These are phyloP conservation scores for Lentinula raphanica DNA, from an alignment of 768 basidiomycete genomes.

Conservation along the genomic window DNA sequence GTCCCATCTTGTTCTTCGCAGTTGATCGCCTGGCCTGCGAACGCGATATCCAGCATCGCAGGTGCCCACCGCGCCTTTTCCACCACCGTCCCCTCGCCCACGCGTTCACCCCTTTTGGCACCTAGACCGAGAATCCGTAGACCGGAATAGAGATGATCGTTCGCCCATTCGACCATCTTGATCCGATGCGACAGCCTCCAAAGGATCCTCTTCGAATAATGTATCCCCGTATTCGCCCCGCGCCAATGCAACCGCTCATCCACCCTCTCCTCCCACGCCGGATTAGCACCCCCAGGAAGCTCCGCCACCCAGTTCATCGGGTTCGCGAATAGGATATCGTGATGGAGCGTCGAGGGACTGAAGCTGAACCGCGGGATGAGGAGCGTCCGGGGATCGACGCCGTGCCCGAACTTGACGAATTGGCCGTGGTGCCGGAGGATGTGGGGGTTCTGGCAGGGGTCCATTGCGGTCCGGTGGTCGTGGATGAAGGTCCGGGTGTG, in stretches of 20 bases:
- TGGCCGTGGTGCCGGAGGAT: conserved; percentile 46
- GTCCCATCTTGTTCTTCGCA: conserved; percentile 33
- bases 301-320: conserved; percentile 45
- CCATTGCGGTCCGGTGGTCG: conserved; percentile 42
- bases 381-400: conserved; percentile 36
- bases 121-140: neutral
- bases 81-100: conserved; percentile 18
- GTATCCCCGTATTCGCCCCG: conserved; percentile 68
- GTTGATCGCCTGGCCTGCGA: conserved; percentile 37
- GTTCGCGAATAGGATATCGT: conserved; percentile 48
- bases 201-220: conserved; percentile 27
- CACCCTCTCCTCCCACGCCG: conserved; percentile 58
- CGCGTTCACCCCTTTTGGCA: conserved; percentile 24
- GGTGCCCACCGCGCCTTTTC: conserved; percentile 41
- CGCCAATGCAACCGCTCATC: conserved; percentile 68
- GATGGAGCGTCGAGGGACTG: conserved; percentile 45
- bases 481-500: conserved; percentile 42
- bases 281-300: conserved; percentile 40
- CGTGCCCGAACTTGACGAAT: conserved; percentile 42
- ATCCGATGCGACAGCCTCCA: conserved; percentile 52
- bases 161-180: conserved; percentile 39
- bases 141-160: conserved; percentile 21
- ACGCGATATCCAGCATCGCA: conserved; percentile 57
- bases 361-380: conserved; percentile 51
- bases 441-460: conserved; percentile 44